A percentile compares a stretch with the other conserved stretches of the same genome.
Evolutionary conservation across 2,329 filamentous ascomycete species (phyloP).

Genomic region (Stenocarpella maydis): DNA sequence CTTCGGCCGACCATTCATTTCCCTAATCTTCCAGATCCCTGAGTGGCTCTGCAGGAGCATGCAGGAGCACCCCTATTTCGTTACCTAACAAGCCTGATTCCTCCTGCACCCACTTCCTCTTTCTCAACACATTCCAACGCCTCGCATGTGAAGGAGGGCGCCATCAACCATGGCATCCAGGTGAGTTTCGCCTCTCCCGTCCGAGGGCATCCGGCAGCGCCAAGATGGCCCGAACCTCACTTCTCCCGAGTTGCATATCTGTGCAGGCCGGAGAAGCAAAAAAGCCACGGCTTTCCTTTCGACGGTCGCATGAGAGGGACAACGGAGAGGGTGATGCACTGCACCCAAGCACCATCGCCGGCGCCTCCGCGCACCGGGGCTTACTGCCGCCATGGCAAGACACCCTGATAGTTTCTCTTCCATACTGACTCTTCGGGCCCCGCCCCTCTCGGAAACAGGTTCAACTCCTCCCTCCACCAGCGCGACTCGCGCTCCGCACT

Average conservation of each 20-base stretch:
- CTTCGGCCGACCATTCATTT: conserved; percentile 1
- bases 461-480: conserved; percentile 71
- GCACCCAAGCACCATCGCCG: background rate
- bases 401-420: background rate
- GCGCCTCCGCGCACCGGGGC: background rate
- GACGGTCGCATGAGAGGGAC: background rate
- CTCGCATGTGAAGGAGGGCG: conserved; percentile 32
- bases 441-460: conserved; percentile 14
- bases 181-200: conserved; percentile 37
- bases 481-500: conserved; percentile 76
- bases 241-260: background rate
- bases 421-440: background rate
- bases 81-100: conserved; percentile 21
- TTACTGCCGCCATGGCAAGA: background rate
- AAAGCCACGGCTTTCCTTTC: conserved; percentile 13
- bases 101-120: conserved; percentile 18
- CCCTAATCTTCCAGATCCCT: conserved; percentile 28
- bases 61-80: conserved; percentile 27
- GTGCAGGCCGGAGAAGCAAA: background rate
- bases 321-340: background rate
- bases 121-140: conserved; percentile 1
- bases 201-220: background rate
- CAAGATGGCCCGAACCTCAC: background rate
- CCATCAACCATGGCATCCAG: conserved; percentile 39
- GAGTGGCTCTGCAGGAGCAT: conserved; percentile 17